These are phyloP conservation scores for Marasmius tenuissimus DNA, from an alignment of 1,284 basidiomycete genomes.

Conservation along the genomic window DNA sequence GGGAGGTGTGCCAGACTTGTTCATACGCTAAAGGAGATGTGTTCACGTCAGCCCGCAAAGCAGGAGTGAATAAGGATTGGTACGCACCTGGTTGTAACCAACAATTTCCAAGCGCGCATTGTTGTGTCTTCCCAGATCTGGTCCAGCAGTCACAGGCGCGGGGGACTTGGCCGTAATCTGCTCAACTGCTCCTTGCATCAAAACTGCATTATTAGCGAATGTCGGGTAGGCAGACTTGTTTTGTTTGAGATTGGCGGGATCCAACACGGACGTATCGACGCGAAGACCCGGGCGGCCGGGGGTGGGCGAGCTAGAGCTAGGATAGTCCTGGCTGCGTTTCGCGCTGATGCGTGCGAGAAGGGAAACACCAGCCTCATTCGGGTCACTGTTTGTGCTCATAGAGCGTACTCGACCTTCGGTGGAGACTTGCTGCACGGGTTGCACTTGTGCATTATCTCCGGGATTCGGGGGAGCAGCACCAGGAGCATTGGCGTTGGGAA, in stretches of 20 bases:
- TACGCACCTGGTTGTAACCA: slow-evolving; percentile 62
- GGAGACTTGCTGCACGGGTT: slow-evolving; percentile 24
- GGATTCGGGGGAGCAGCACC: slow-evolving; percentile 47
- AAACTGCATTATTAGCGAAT: slow-evolving; percentile 69
- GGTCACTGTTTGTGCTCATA: slow-evolving; percentile 71
- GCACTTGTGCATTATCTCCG: slow-evolving; percentile 9
- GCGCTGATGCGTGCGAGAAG: slow-evolving; percentile 72
- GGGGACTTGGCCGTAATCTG: slow-evolving; percentile 65
- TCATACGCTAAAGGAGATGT: slow-evolving; percentile 37
- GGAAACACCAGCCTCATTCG: slow-evolving; percentile 68
- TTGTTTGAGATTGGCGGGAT: slow-evolving; percentile 62
- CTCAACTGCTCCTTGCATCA: slow-evolving; percentile 59
- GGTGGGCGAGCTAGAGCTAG: slow-evolving; percentile 47
- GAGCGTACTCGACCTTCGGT: slow-evolving; percentile 67
- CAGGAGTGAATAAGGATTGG: slow-evolving; percentile 11
- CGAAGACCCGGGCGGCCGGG: slow-evolving; percentile 61
- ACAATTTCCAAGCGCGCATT: slow-evolving; percentile 68
- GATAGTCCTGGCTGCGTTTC: slow-evolving; percentile 56
- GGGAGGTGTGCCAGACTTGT: slow-evolving; percentile 44
- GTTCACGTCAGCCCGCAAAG: slow-evolving; percentile 7
- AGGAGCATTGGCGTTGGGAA: slow-evolving; percentile 50
- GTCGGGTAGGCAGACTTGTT: slow-evolving; percentile 83
- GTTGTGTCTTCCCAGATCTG: slow-evolving; percentile 75
- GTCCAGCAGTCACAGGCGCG: slow-evolving; percentile 77
- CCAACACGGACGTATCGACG: slow-evolving; percentile 69